phyloP scores from a whole-genome alignment of 208 protist species.

The Leishmania lainsoni region DNA sequence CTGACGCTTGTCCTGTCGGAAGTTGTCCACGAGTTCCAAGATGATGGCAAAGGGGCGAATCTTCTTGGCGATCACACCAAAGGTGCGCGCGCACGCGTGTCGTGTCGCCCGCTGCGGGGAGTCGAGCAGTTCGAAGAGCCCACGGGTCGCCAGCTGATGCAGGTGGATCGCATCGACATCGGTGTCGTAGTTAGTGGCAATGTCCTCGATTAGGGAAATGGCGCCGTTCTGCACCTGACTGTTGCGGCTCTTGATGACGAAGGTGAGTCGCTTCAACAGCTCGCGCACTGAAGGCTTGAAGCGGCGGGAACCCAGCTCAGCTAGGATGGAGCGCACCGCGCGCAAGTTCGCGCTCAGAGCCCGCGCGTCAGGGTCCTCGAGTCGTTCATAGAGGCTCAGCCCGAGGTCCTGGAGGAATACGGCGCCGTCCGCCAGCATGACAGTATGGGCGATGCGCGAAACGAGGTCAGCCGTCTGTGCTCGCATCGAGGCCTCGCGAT shows the following conservation, averaged over 20 bases:
- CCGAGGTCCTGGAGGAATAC: conserved; percentile 96
- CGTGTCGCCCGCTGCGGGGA: conserved; percentile 98
- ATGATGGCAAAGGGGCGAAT: conserved; percentile 99
- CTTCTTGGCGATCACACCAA: conserved; percentile 99
- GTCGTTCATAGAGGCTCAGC: conserved; percentile 97
- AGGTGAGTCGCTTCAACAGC: conserved; percentile 97
- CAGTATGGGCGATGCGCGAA: conserved; percentile 93
- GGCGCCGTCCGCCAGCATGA: conserved; percentile 94
- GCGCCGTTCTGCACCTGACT: conserved; percentile 98
- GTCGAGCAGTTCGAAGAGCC: conserved; percentile 99
- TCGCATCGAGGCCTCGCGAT: conserved; percentile 91
- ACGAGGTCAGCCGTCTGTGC: conserved; percentile 98
- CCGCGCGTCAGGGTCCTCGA: conserved; percentile 97
- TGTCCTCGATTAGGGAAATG: conserved; percentile 98
- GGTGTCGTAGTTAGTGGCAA: conserved; percentile 89
- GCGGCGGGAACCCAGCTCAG: conserved; percentile 95
- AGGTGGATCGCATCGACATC: conserved; percentile 89
- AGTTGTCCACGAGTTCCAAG: conserved; percentile 98
- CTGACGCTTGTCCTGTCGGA: conserved; percentile 99
- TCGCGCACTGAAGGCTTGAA: conserved; percentile 97
- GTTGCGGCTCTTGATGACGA: conserved; percentile 99
- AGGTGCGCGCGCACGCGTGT: conserved; percentile 96
- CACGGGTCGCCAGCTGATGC: conserved; percentile 98
- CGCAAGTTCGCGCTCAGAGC: conserved; percentile 96
- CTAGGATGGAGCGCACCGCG: conserved; percentile 97